Conservation (phyloP, 371 early-diverging fungal species). For the Lichtheimia hyalospora region DNA sequence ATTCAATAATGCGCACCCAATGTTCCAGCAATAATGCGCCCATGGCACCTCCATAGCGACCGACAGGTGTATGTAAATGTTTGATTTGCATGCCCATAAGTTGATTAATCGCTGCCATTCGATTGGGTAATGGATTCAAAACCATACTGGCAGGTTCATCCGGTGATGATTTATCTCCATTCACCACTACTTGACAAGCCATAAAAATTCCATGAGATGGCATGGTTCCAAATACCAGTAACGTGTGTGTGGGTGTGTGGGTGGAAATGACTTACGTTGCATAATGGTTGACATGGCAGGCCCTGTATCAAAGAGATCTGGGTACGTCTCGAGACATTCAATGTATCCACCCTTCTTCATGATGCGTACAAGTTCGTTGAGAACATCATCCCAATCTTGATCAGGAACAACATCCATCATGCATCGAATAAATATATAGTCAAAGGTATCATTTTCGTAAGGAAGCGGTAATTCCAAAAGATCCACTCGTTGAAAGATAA, state of each 20-base stretch:
- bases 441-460: slow-evolving; percentile 40
- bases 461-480: slow-evolving; percentile 38
- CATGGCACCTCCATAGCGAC: slow-evolving; percentile 34
- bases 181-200: not conserved
- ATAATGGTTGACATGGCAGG: slow-evolving; percentile 38
- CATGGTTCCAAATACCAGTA: too few relatives aligned
- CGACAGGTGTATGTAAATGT: slow-evolving; percentile 46
- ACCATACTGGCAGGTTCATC: not conserved
- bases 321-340: slow-evolving; percentile 47
- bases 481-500: slow-evolving; percentile 35
- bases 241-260: too few relatives aligned
- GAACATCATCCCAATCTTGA: slow-evolving; percentile 34
- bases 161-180: not conserved
- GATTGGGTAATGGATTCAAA: slow-evolving; percentile 42
- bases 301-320: slow-evolving; percentile 41
- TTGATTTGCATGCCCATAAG: slow-evolving; percentile 40
- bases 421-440: slow-evolving; percentile 43
- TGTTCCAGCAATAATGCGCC: slow-evolving; percentile 37
- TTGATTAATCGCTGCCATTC: slow-evolving; percentile 33
- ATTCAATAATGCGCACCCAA: slow-evolving; percentile 37
- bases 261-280: slow-evolving; percentile 17
- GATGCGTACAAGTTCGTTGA: slow-evolving; percentile 36
- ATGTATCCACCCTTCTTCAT: slow-evolving; percentile 50
- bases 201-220: too few relatives aligned
- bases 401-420: slow-evolving; percentile 43